These are phyloP conservation scores for Eucalyptus erythrocorys DNA, from an alignment of 345 rosid genomes.

Conservation along the genomic window DNA sequence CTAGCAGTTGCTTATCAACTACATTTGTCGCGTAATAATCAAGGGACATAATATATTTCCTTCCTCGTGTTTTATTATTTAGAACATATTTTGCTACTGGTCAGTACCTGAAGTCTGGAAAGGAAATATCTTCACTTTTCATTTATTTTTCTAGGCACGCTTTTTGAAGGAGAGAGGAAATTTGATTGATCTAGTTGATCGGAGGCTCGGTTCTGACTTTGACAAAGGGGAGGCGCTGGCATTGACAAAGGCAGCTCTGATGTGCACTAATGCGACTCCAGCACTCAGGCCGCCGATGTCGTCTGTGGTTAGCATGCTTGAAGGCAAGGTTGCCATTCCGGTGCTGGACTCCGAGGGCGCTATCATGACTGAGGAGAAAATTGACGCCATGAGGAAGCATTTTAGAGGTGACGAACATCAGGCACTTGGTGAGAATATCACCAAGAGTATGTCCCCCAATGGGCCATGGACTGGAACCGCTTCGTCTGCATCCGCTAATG, in stretches of 20 bases:
- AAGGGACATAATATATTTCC: neutral
- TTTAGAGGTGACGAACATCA: neutral
- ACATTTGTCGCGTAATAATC: neutral
- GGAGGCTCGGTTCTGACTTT: neutral
- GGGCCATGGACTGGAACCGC: constrained; percentile 7
- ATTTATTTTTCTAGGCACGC: neutral
- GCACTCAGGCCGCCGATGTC: neutral
- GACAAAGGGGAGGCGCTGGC: neutral
- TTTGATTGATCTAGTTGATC: neutral
- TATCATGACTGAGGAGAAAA: neutral
- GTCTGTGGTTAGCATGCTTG: neutral
- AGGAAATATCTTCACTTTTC: neutral
- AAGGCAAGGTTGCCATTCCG: neutral
- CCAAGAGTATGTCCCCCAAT: neutral
- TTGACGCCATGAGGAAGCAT: neutral
- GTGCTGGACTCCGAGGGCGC: neutral
- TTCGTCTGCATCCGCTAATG: constrained; percentile 11
- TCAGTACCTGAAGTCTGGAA: neutral
- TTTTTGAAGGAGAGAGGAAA: neutral
- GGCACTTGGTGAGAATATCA: neutral
- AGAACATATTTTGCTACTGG: neutral
- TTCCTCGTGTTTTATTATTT: neutral
- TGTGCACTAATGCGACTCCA: neutral
- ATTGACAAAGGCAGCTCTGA: neutral
- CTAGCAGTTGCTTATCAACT: neutral